phyloP scores from a whole-genome alignment of 345 rosid species.

The Turritis glabra region DNA sequence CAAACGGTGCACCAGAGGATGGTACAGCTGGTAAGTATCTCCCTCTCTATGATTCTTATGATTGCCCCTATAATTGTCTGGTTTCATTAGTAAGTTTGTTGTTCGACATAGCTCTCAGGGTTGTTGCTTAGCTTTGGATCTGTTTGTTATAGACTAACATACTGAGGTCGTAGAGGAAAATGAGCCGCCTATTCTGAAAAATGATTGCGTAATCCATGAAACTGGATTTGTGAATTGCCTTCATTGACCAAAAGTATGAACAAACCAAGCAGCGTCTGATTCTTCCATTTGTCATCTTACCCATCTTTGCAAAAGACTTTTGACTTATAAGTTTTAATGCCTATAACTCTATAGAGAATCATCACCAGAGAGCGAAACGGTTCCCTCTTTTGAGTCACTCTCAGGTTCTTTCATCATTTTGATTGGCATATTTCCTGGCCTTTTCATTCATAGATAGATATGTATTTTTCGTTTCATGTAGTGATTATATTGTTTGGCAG shows the following conservation, averaged over 20 bases:
- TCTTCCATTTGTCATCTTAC: conserved; percentile 1
- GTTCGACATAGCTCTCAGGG: background rate
- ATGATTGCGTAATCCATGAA: background rate
- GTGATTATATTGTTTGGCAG: conserved; percentile 48
- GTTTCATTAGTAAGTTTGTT: conserved; percentile 14
- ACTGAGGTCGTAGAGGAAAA: background rate
- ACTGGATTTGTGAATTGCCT: background rate
- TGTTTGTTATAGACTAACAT: conserved; percentile 13
- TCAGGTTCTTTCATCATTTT: conserved; percentile 36
- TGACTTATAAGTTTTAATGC: conserved; percentile 29
- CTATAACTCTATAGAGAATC: conserved; percentile 29
- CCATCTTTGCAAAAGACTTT: conserved; percentile 24
- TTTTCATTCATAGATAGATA: background rate
- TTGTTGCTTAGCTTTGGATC: conserved; percentile 13
- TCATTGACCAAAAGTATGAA: background rate
- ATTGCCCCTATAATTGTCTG: background rate
- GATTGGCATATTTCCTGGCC: conserved; percentile 11
- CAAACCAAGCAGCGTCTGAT: background rate
- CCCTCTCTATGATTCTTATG: background rate
- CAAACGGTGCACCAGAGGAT: conserved; percentile 50
- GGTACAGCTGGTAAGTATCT: conserved; percentile 57
- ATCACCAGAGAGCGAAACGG: conserved; percentile 25
- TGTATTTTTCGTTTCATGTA: conserved; percentile 32
- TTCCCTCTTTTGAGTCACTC: conserved; percentile 30
- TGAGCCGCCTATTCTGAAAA: background rate